phyloP scores from a whole-genome alignment of 805 yeast species.

The Hermanozyma aechmeae region DNA sequence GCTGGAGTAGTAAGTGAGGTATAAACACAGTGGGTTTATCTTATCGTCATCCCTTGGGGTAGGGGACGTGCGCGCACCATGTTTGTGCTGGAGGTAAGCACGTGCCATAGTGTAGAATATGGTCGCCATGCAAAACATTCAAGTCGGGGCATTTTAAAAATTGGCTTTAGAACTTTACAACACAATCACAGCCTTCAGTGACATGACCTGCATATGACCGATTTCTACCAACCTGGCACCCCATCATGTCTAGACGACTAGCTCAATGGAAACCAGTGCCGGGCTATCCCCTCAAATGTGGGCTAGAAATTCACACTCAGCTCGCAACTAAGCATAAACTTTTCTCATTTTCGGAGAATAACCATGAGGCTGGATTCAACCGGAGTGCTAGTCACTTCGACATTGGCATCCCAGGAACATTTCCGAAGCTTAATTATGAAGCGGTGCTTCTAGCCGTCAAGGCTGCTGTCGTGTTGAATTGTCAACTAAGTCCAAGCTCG shows the following conservation, averaged over 20 bases:
- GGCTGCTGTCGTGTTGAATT: constrained; percentile 62
- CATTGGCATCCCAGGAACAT: constrained; percentile 86
- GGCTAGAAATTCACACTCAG: constrained; percentile 91
- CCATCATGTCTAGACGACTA: constrained; percentile 8
- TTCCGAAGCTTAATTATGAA: constrained; percentile 70
- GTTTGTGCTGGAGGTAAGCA: no score
- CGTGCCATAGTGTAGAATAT: no score
- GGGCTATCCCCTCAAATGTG: constrained; percentile 51
- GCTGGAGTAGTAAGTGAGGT: no score
- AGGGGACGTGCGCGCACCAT: constrained; percentile 5
- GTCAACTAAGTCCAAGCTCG: constrained; percentile 45
- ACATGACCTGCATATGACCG: no score
- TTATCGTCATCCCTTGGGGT: constrained; percentile 11
- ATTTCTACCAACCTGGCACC: no score
- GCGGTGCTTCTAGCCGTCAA: constrained; percentile 62
- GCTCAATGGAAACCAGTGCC: constrained; percentile 9
- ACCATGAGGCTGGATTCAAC: constrained; percentile 42
- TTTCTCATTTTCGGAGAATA: constrained; percentile 48
- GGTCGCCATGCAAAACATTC: no score
- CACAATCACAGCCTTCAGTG: no score
- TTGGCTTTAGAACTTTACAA: no score
- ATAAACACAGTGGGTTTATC: no score
- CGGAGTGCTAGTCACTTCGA: constrained; percentile 69
- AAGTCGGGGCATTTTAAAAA: no score
- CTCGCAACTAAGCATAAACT: constrained; percentile 64